Evolutionary conservation across 768 basidiomycete species (phyloP), one percentile per base, ranked within the genome.

Genomic region (Lactifluus subvellereus): DNA sequence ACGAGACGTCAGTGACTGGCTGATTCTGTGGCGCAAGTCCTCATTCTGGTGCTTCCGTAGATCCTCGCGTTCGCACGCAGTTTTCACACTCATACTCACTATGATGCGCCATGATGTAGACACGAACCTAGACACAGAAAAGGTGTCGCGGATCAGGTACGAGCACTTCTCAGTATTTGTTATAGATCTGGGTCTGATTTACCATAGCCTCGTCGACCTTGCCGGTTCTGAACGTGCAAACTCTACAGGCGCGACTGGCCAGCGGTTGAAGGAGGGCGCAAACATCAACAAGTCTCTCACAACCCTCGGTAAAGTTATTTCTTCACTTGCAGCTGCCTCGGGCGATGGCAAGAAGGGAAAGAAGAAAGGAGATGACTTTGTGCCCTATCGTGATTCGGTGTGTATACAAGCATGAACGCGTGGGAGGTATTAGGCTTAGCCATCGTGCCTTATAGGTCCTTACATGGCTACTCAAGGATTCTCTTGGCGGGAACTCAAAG

Each of bases 281-380:
- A 94, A 98, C 75, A 98, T 98, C 79, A 99, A 98, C 77, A 98
- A 97, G 76, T 96, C 94, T 2, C 82, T 99, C 40, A 99, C 97
- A 3, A 98, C 96, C 2, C 85, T 99, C 14, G 96, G 96, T 8
- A 97, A 98, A 74, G 97, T 99, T 75, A 99, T 99, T 64, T 90
- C 96, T 22, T 80, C 91, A 1, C 85, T 99, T 22, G 85, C 83
- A 3, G 76, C 82, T 59, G 82, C 84, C n/a, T 86, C 84, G 69
- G 78, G 76, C 67, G 78, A 78, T 54, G 71, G 76, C 57, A 82
- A 83, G 73, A 74, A 79, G 71, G 88, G 88, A 49, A 92, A 89
- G 79, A 94, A 91, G 76, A 91, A 88, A 71, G 88, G 80, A 0
- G 94, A 94, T 11, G 96, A 98, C 51, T 94, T 94, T 73, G 82